Evolutionary conservation across 352 stramenopile genomes (phyloP).

Genomic region (Pythium aquatile): DNA sequence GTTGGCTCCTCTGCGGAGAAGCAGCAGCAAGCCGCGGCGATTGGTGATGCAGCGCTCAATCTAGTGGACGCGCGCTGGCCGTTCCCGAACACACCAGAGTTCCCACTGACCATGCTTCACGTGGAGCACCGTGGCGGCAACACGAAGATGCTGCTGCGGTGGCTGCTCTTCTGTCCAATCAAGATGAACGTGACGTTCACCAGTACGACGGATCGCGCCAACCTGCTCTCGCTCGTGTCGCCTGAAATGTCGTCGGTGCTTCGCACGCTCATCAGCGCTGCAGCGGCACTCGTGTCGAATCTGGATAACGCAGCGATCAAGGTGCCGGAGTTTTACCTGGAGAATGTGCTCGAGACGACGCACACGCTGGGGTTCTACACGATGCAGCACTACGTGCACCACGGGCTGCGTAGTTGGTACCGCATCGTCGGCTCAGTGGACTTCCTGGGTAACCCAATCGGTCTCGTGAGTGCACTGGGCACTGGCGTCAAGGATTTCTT

Average conservation of each 20-base stretch:
- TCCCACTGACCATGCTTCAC: constrained; percentile 25
- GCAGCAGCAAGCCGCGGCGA: constrained; percentile 26
- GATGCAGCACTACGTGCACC: constrained; percentile 86
- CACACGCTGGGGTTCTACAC: constrained; percentile 83
- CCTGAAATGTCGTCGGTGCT: constrained; percentile 78
- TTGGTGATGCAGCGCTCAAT: constrained; percentile 30
- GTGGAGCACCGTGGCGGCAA: constrained; percentile 41
- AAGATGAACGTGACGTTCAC: constrained; percentile 89
- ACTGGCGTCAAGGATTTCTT: constrained; percentile 94
- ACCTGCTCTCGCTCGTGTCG: constrained; percentile 77
- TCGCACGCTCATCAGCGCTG: constrained; percentile 79
- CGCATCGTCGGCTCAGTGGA: constrained; percentile 89
- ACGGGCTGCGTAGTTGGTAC: constrained; percentile 83
- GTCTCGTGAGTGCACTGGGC: constrained; percentile 86
- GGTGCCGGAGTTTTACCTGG: constrained; percentile 88
- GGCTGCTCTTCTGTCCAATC: constrained; percentile 81
- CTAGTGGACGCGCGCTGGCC: constrained; percentile 27
- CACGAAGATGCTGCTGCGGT: constrained; percentile 73
- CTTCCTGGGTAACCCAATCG: constrained; percentile 89
- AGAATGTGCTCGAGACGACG: constrained; percentile 86
- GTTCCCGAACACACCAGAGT: constrained; percentile 25
- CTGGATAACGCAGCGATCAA: constrained; percentile 86
- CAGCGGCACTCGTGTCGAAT: constrained; percentile 79
- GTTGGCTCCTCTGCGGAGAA: constrained; percentile 23
- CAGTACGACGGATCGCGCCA: constrained; percentile 78